These are phyloP conservation scores for Dryas octopetala DNA, from an alignment of 306 rosid genomes.

Conservation along the genomic window DNA sequence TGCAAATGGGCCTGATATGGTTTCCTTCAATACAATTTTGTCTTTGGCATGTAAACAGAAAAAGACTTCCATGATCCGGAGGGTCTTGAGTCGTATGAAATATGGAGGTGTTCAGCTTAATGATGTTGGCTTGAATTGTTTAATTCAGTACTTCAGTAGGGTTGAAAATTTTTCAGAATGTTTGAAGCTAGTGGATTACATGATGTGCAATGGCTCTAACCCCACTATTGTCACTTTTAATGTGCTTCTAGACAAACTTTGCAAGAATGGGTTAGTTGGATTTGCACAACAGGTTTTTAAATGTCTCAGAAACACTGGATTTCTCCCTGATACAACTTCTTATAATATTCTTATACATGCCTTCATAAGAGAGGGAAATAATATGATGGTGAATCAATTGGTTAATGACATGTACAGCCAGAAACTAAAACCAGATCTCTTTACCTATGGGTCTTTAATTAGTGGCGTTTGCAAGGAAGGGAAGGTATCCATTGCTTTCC, in stretches of 20 bases:
- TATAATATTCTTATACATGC: conserved; percentile 41
- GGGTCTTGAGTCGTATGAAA: conserved; percentile 36
- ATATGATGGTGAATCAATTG: conserved; percentile 13
- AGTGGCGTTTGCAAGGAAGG: conserved; percentile 36
- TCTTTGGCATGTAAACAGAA: conserved; percentile 42
- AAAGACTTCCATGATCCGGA: conserved; percentile 22
- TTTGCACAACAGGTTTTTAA: conserved; percentile 28
- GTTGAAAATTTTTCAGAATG: conserved; percentile 34
- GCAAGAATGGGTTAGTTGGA: conserved; percentile 33
- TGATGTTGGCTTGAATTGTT: conserved; percentile 36
- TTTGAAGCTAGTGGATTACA: conserved; percentile 34
- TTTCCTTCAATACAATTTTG: conserved; percentile 43
- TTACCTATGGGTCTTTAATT: conserved; percentile 29
- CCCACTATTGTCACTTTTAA: conserved; percentile 33
- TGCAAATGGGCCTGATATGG: conserved; percentile 37
- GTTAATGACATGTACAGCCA: conserved; percentile 34
- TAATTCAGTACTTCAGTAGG: conserved; percentile 39
- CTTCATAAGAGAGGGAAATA: conserved; percentile 25
- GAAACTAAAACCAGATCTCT: conserved; percentile 32
- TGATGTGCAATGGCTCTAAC: conserved; percentile 26
- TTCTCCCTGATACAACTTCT: conserved; percentile 21
- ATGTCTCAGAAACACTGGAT: conserved; percentile 20
- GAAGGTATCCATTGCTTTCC: conserved; percentile 30
- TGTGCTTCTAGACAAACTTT: conserved; percentile 35
- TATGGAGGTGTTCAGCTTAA: conserved; percentile 33